Evolutionary conservation across 2,329 filamentous ascomycete species (phyloP).

Genomic region (Diplodia corticola): DNA sequence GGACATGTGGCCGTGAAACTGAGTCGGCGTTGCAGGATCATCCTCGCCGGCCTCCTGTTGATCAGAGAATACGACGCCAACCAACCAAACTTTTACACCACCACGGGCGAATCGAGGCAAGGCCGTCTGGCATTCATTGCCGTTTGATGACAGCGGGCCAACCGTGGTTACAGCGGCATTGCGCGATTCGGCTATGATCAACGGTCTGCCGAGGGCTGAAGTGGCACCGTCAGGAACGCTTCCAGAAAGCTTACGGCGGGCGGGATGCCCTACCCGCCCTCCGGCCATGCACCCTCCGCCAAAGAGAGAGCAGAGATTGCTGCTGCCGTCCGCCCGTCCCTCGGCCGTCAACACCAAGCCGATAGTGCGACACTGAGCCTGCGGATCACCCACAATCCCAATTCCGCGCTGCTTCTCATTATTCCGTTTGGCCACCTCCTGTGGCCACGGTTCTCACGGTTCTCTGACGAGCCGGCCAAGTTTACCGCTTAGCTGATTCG

Average conservation of each 20-base stretch:
- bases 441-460: background rate
- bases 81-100: background rate
- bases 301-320: background rate
- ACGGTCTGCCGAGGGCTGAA: background rate
- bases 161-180: background rate
- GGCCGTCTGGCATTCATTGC: background rate
- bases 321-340: background rate
- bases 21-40: constrained; percentile 10
- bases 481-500: constrained; percentile 14
- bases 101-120: background rate
- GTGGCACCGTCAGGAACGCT: constrained; percentile 19
- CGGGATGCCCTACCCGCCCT: background rate
- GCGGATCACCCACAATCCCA: constrained; percentile 16
- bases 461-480: no score
- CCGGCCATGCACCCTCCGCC: background rate
- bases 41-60: constrained; percentile 8
- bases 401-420: background rate
- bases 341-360: constrained; percentile 9
- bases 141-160: constrained; percentile 1
- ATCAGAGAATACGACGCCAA: constrained; percentile 2
- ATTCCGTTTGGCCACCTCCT: background rate
- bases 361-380: constrained; percentile 7
- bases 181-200: constrained; percentile 16
- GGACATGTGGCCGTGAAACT: background rate
- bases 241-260: constrained; percentile 6